Conservation (phyloP, 306 rosid genomes). For the Corylus avellana region DNA sequence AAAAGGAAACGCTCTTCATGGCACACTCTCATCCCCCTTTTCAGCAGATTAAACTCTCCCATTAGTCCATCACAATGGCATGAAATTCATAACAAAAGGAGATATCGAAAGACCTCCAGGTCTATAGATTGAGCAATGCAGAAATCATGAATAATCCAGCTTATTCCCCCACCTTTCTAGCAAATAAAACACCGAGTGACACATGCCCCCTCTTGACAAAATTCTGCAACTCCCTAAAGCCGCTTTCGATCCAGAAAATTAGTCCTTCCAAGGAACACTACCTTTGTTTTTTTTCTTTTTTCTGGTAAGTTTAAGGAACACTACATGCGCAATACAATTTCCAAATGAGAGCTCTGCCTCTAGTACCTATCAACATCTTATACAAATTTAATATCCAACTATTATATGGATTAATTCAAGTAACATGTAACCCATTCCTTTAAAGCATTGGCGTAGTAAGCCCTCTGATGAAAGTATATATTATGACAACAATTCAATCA, state of each 20-base stretch:
- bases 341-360: conserved; percentile 1
- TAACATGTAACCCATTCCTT: neutral
- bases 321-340: conserved; percentile 3
- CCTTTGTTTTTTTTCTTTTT: no score
- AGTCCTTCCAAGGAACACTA: no score
- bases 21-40: neutral
- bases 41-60: neutral
- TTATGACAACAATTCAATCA: no score
- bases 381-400: conserved; percentile 11
- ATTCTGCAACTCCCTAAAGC: neutral
- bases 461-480: neutral
- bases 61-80: neutral
- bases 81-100: neutral
- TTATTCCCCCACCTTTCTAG: conserved; percentile 23
- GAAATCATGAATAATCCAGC: neutral
- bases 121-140: neutral
- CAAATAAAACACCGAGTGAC: conserved; percentile 25
- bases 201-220: neutral
- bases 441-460: neutral
- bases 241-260: neutral
- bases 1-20: neutral
- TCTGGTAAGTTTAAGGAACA: neutral
- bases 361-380: conserved; percentile 17
- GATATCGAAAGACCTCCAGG: neutral
- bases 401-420: conserved; percentile 10